These are phyloP conservation scores for Lycium barbarum DNA, from an alignment of 257 asterid species.

Conservation along the genomic window DNA sequence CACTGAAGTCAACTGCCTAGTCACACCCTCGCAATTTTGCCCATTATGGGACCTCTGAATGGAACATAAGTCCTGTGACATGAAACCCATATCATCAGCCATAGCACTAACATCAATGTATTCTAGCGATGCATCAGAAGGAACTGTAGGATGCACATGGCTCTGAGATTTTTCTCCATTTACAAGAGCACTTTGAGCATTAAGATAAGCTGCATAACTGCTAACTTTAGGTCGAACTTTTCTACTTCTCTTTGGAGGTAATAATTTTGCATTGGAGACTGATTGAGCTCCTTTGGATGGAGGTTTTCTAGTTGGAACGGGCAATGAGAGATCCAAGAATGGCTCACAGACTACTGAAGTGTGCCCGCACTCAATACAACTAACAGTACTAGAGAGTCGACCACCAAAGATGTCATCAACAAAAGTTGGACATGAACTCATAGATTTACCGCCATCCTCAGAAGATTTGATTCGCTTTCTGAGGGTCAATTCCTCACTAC, in stretches of 20 bases:
- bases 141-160: slow-evolving; percentile 40
- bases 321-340: slow-evolving; percentile 84
- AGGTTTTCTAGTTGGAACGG: slow-evolving; percentile 83
- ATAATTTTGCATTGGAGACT: slow-evolving; percentile 62
- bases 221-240: slow-evolving; percentile 52
- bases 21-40: slow-evolving; percentile 36
- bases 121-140: slow-evolving; percentile 46
- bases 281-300: slow-evolving; percentile 53
- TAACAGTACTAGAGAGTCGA: slow-evolving; percentile 71
- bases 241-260: slow-evolving; percentile 62
- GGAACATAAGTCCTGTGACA: slow-evolving; percentile 47
- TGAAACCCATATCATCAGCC: slow-evolving; percentile 57
- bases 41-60: slow-evolving; percentile 36
- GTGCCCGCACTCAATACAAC: slow-evolving; percentile 84
- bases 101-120: slow-evolving; percentile 41
- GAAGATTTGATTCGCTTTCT: slow-evolving; percentile 49
- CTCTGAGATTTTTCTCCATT: slow-evolving; percentile 43
- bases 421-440: slow-evolving; percentile 48
- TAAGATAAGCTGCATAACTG: slow-evolving; percentile 43
- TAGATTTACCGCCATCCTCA: slow-evolving; percentile 40
- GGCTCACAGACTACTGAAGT: slow-evolving; percentile 80
- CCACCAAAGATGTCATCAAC: slow-evolving; percentile 94
- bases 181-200: slow-evolving; percentile 46
- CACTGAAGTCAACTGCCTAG: slow-evolving; percentile 23
- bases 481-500: slow-evolving; percentile 62